phyloP scores from a whole-genome alignment of 306 rosid genomes.

The Parietaria judaica region DNA sequence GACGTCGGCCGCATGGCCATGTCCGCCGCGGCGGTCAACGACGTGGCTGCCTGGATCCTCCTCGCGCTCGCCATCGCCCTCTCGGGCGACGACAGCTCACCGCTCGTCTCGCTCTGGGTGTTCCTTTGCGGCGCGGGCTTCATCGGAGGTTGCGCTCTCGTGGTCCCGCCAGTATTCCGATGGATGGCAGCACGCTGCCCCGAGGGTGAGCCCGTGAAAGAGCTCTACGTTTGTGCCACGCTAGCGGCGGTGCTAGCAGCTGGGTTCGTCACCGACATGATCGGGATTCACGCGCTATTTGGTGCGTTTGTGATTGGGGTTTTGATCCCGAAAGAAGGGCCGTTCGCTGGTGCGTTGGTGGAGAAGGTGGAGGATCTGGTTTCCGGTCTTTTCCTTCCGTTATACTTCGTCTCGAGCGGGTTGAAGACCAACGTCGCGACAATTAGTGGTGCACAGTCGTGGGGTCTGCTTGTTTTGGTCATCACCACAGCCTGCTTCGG shows the following conservation, averaged over 20 bases:
- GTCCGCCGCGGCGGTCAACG: slow-evolving; percentile 95
- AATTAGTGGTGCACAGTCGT: slow-evolving; percentile 67
- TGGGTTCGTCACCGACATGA: slow-evolving; percentile 66
- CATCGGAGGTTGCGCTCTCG: slow-evolving; percentile 31
- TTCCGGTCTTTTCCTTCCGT: slow-evolving; percentile 72
- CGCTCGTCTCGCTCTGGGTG: slow-evolving; percentile 77
- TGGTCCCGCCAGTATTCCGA: slow-evolving; percentile 46
- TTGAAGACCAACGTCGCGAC: slow-evolving; percentile 73
- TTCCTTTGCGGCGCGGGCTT: slow-evolving; percentile 53
- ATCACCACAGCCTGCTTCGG: slow-evolving; percentile 67
- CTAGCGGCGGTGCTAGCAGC: slow-evolving; percentile 64
- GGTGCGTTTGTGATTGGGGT: slow-evolving; percentile 82
- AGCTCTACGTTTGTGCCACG: slow-evolving; percentile 58
- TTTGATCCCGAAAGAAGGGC: slow-evolving; percentile 75
- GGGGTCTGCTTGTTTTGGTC: slow-evolving; percentile 79
- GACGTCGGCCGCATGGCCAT: slow-evolving; percentile 70
- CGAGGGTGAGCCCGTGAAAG: slow-evolving; percentile 68
- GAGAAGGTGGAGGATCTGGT: slow-evolving; percentile 95
- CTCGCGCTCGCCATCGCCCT: slow-evolving; percentile 90
- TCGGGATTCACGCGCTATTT: slow-evolving; percentile 89
- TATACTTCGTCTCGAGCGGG: slow-evolving; percentile 87
- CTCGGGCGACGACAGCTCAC: slow-evolving; percentile 54
- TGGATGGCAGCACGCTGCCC: slow-evolving; percentile 57
- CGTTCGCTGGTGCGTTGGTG: slow-evolving; percentile 60
- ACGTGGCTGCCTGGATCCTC: slow-evolving; percentile 84